These are phyloP conservation scores for Cryphonectria japonica DNA, from an alignment of 2,329 filamentous ascomycete genomes.

Conservation along the genomic window DNA sequence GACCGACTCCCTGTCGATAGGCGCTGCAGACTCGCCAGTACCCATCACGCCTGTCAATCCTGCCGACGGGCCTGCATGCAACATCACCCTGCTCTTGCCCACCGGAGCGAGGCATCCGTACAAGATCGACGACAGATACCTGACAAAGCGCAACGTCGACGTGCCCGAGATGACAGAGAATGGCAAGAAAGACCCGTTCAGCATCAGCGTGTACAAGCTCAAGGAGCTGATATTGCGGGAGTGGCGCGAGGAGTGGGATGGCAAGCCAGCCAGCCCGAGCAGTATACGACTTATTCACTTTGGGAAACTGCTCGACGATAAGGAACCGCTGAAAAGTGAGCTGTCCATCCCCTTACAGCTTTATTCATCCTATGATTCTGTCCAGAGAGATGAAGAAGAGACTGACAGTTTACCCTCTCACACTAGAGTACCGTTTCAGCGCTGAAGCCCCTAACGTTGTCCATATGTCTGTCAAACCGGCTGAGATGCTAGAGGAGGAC, in stretches of 20 bases:
- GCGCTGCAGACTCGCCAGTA: slow-evolving; percentile 33
- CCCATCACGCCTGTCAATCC: slow-evolving; percentile 27
- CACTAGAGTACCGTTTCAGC: slow-evolving; percentile 76
- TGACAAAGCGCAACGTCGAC: slow-evolving; percentile 77
- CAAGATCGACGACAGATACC: slow-evolving; percentile 84
- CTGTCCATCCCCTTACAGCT: slow-evolving; percentile 23
- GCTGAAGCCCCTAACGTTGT: slow-evolving; percentile 78
- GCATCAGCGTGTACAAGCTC: slow-evolving; percentile 89
- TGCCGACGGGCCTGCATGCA: slow-evolving; percentile 54
- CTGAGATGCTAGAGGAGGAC: slow-evolving; percentile 81
- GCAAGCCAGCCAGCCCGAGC: slow-evolving; percentile 81
- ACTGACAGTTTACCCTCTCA: slow-evolving; percentile 8
- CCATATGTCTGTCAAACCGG: slow-evolving; percentile 92
- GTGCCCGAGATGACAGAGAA: slow-evolving; percentile 67
- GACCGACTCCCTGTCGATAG: slow-evolving; percentile 42
- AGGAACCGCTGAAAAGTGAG: slow-evolving; percentile 80
- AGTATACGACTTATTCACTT: slow-evolving; percentile 92
- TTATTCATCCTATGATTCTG: neutral
- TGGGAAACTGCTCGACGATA: slow-evolving; percentile 88
- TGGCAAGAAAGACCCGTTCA: slow-evolving; percentile 75
- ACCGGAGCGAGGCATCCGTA: slow-evolving; percentile 86
- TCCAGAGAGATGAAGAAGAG: neutral
- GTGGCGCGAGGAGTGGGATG: slow-evolving; percentile 92
- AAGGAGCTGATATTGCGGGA: slow-evolving; percentile 93
- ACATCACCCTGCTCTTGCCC: slow-evolving; percentile 82